A percentile compares a stretch with the other conserved stretches of the same genome.
phyloP scores from a whole-genome alignment of 225 moss, liverwort and hornwort genomes.

The Anthoceros angustus region DNA sequence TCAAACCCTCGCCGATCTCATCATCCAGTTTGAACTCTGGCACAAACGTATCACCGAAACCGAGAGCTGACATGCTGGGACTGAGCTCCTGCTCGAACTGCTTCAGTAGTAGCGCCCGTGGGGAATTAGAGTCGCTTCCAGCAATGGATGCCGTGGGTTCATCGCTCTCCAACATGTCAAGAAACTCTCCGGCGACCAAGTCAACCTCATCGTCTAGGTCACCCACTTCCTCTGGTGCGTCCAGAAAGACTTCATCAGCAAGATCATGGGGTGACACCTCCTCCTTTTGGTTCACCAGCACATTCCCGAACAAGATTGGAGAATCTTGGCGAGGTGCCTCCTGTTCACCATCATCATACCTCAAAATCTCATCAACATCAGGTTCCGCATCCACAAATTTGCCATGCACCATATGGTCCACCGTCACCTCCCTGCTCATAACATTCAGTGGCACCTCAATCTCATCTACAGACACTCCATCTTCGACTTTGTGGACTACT shows the following conservation, averaged over 20 bases:
- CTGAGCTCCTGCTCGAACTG: constrained; percentile 87
- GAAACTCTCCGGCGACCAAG: constrained; percentile 88
- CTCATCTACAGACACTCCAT: not conserved
- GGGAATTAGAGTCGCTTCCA: constrained; percentile 81
- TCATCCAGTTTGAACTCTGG: constrained; percentile 51
- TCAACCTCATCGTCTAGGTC: constrained; percentile 93
- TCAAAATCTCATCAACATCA: too few species aligned
- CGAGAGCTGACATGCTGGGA: constrained; percentile 47
- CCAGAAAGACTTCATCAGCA: constrained; percentile 14
- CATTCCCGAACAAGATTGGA: too few species aligned
- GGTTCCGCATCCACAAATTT: not conserved
- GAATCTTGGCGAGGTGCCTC: too few species aligned
- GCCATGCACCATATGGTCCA: not conserved
- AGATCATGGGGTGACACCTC: not conserved
- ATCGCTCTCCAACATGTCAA: constrained; percentile 53
- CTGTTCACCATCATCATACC: too few species aligned
- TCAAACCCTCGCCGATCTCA: constrained; percentile 18
- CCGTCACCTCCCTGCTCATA: not conserved
- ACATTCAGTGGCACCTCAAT: not conserved
- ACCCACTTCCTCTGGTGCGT: constrained; percentile 19
- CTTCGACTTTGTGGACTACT: constrained; percentile 9
- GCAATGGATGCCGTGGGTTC: constrained; percentile 25
- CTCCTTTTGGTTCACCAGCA: not conserved
- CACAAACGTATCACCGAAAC: constrained; percentile 39
- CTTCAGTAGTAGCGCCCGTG: constrained; percentile 68